Base-by-base conservation (phyloP, 164 flowering plant species). In the Warburgia ugandensis region DNA sequence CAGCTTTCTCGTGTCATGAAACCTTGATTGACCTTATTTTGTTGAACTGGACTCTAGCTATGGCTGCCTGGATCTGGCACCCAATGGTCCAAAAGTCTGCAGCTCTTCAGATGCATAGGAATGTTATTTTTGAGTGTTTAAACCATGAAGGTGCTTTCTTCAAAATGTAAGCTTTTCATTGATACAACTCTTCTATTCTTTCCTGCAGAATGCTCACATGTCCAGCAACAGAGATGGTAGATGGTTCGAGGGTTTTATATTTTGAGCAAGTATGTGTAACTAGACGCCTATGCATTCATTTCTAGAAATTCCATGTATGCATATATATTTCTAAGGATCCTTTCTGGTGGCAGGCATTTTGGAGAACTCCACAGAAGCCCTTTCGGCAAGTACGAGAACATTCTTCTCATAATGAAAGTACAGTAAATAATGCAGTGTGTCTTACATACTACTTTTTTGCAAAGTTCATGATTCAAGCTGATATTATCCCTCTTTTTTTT, bases 321-420 rank as follows among this genome's bases (percentile, higher is more conserved):
- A 39, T 22, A 35, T 49, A 50, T 44, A 28, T 38, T 55, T 40
- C 4, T 19, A n/a, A 49, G 29, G 27, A 35, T 47, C 38, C 38
- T 63, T 57, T 57, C 10, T 66, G 13, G 50, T 71, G 64, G 29
- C 80, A 92, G 99, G 97, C 95, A 54, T 88, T 92, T 56, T 84
- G 94, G 94, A 83, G 99, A 67, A 85, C 91, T 71, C 97, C 99
- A 52, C 83, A 74, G 53, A 92, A 92, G 68, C 99, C 99, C 44
- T 92, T 88, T 69, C 80, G 96, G 17, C 96, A 87, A 84, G 98
- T 87, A 65, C 37, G 51, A 26, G 11, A 44, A 22, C 31, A 17
- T 29, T 29, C 38, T 35, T 17, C 28, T 47, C 14, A 8, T 36
- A 6, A 39, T 2, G 20, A 13, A 13, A 19, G 5, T 1, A 2